These are phyloP conservation scores for Colletotrichum sp. DNA, from an alignment of 2,329 filamentous ascomycete species.

Conservation along the genomic window DNA sequence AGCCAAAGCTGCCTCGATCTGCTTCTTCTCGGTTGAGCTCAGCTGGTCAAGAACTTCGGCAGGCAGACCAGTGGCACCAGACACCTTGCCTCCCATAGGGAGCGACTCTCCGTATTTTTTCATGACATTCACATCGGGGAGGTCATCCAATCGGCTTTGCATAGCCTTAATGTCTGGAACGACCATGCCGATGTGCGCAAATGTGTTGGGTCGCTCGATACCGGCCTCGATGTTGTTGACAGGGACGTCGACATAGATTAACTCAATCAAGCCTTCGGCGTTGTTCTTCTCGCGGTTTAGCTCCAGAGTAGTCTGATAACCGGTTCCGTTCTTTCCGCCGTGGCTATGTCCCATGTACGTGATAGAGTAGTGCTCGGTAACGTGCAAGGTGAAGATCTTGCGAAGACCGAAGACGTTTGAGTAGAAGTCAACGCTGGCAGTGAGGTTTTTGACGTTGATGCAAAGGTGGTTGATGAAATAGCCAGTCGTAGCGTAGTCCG, in stretches of 20 bases:
- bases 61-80: not conserved
- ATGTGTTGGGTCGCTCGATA: constrained; percentile 30
- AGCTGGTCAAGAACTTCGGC: constrained; percentile 22
- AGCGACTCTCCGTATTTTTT: constrained; percentile 29
- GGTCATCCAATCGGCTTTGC: constrained; percentile 28
- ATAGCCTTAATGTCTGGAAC: constrained; percentile 35
- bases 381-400: constrained; percentile 35
- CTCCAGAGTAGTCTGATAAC: constrained; percentile 37
- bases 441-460: constrained; percentile 35
- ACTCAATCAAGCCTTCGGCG: constrained; percentile 34
- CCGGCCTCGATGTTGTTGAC: constrained; percentile 24
- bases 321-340: constrained; percentile 41
- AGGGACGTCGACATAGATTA: constrained; percentile 29
- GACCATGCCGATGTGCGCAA: constrained; percentile 39
- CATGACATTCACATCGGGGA: constrained; percentile 25
- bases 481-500: constrained; percentile 30
- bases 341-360: constrained; percentile 40
- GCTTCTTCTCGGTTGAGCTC: not conserved
- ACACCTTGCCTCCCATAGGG: constrained; percentile 3
- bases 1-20: constrained; percentile 10
- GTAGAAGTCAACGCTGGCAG: constrained; percentile 36
- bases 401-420: constrained; percentile 36
- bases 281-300: constrained; percentile 38
- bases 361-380: constrained; percentile 31
- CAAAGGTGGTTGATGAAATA: constrained; percentile 40